Base-by-base conservation (phyloP, 352 stramenopile species). In the Phytophthora cajani region DNA sequence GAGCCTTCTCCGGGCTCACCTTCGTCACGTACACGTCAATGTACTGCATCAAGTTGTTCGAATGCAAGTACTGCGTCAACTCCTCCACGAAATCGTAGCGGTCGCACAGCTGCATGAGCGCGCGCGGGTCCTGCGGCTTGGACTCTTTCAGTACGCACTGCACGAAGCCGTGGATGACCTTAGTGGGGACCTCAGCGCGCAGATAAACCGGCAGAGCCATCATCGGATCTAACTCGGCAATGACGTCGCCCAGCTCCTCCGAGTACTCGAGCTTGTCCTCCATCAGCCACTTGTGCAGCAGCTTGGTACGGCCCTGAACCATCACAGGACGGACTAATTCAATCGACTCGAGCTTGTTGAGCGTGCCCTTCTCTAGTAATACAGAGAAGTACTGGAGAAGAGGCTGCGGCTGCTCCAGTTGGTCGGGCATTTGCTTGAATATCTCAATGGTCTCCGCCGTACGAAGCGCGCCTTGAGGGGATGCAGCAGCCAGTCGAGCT, bases 211-310 rank as follows among this genome's bases (percentile, higher is more conserved):
- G 98, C 40, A 99, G 85, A 1, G 97, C 98, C 91, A 99, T 98
- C 25, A 95, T 98, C 5, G 92, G 92, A 79, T 99, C 97, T 49
- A 90, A 86, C 55, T 90, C 82, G 47, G 88, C 89, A 33, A 99
- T 97, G 61, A 99, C 81, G 77, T 99, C 97, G 74, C 97, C 97
- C 19, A 99, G 88, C 75, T 97, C 91, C 74, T 99, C 97, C 1
- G 94, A 98, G 77, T 93, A 98, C 65, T 98, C 90, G 38, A 99
- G 82, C 83, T 99, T 99, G 81, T 99, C 97, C 76, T 99, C 98
- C 25, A 97, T 96, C n/a, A 99, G 86, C 97, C 97, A 99, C 81
- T 99, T 99, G 81, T 99, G 96, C 68, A 99, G 85, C 40, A 99
- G 83, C 62, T 98, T 92, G 5, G 92, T 91, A 61, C 97, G 90